Percentiles rank a stretch among this genome's conserved stretches.
Conservation (phyloP, 495 filamentous ascomycete genomes). For the Lepidopterella palustris region DNA sequence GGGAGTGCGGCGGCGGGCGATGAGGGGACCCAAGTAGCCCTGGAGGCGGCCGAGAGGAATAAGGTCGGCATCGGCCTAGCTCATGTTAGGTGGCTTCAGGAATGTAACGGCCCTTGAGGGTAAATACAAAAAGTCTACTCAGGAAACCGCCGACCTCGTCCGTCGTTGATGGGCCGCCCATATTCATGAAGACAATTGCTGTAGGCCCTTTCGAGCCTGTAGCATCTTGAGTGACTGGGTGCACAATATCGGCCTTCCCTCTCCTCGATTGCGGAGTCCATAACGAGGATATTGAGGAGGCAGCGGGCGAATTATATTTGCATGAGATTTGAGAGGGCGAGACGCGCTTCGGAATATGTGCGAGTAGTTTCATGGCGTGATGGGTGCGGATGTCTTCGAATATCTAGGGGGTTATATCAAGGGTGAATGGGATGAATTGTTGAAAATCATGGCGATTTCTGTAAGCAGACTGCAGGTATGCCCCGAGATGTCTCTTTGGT, state of each 20-base stretch:
- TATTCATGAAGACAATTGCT: slow-evolving; percentile 98
- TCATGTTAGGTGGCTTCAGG: slow-evolving; percentile 8
- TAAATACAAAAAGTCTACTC: slow-evolving; percentile 81
- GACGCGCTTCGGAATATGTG: slow-evolving; percentile 26
- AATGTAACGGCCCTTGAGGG: slow-evolving; percentile 6
- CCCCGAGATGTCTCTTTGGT: too few relatives aligned
- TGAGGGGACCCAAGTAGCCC: slow-evolving; percentile 80
- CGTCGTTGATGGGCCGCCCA: slow-evolving; percentile 90
- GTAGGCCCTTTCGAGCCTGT: slow-evolving; percentile 63
- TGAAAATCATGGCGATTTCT: too few relatives aligned
- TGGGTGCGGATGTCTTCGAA: not conserved
- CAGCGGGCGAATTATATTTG: slow-evolving; percentile 3
- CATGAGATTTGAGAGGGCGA: slow-evolving; percentile 16
- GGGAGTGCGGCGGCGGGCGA: slow-evolving; percentile 78
- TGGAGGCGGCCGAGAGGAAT: slow-evolving; percentile 95
- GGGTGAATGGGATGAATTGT: too few relatives aligned
- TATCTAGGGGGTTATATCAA: too few relatives aligned
- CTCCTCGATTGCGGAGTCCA: slow-evolving; percentile 41
- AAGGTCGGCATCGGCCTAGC: slow-evolving; percentile 80
- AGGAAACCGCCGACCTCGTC: slow-evolving; percentile 87
- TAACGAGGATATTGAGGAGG: slow-evolving; percentile 27
- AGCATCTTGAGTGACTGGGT: slow-evolving; percentile 67
- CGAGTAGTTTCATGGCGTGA: too few relatives aligned
- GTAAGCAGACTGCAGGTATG: too few relatives aligned
- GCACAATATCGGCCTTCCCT: slow-evolving; percentile 48